Evolutionary conservation across 441 rosid genomes (phyloP), one percentile per base, ranked within the genome.

Genomic region (Biscutella laevigata): DNA sequence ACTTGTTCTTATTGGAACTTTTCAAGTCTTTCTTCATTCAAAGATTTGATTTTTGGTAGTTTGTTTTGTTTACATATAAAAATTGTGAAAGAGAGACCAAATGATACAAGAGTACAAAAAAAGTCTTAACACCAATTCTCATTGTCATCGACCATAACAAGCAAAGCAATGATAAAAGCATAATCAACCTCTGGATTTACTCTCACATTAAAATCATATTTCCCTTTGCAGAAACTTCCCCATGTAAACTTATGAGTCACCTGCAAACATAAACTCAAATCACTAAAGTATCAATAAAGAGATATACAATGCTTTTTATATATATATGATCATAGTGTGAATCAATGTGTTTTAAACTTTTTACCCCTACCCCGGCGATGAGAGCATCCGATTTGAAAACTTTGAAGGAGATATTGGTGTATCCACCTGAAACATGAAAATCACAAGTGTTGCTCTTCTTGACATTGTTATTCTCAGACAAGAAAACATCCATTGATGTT

Each of bases 151-250:
- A 82, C 63, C 59, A 75, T 68, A 6, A 85, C 80, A 12, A 78
- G 70, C 50, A 82, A 64, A 48, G 92, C 85, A 17, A 75, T 64
- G 58, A 79, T 79, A 56, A 86, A 83, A 3, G 89, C 86, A 72
- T 79, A 81, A 50, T 83, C 92, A 36, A 79, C 95, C 45, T 78
- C 87, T 29, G 95, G 86, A 53, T 71, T 70, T 14, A 83, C 74
- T 37, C 59, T 79, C 19, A 86, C 72, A 7, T 44, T 71, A 71
- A 74, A 83, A 28, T 40, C 77, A 25, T 86, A 84, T 71, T 75
- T 79, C 1, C 92, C 95, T 70, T 59, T 83, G 62, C 76, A 83
- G 67, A 74, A 79, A 53, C 88, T 86, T 43, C 75, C 83, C 77
- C 76, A 70, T 27, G 82, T 71, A 64, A 65, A 81, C 30, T 42